Conservation (phyloP, 176 grass and related monocot species). For the Musa acuminata region DNA sequence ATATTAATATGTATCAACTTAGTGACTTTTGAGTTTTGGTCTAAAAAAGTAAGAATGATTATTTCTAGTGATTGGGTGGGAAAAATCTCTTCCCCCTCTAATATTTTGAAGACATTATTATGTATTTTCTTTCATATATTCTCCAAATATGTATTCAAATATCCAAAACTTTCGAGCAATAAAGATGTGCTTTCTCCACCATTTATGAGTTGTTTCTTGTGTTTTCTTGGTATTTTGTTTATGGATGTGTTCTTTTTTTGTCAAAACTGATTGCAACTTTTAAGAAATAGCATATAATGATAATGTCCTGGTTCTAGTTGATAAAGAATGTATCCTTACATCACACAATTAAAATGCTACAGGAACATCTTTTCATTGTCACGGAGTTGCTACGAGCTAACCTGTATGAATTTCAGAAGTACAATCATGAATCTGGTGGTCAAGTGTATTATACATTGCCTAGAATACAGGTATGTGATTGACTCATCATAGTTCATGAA, state of each 20-base stretch:
- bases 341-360: constrained; percentile 4
- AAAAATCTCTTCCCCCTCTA: no score
- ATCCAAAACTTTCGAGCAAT: no score
- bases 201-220: background rate
- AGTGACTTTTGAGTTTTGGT: no score
- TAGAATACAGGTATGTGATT: constrained; percentile 73
- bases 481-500: background rate
- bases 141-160: no score
- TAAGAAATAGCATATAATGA: background rate
- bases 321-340: background rate
- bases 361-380: constrained; percentile 99
- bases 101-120: no score
- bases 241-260: background rate
- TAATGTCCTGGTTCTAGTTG: background rate
- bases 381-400: constrained; percentile 86
- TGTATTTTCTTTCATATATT: no score
- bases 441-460: constrained; percentile 76
- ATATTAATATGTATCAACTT: no score
- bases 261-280: background rate
- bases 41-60: no score
- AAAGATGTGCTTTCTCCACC: background rate
- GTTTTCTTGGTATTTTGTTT: background rate
- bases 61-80: no score
- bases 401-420: constrained; percentile 97
- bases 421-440: constrained; percentile 65